Percentiles rank a stretch among this genome's conserved stretches.
Conservation (phyloP, 2,329 filamentous ascomycete genomes). For the Gaeumannomyces tritici region DNA sequence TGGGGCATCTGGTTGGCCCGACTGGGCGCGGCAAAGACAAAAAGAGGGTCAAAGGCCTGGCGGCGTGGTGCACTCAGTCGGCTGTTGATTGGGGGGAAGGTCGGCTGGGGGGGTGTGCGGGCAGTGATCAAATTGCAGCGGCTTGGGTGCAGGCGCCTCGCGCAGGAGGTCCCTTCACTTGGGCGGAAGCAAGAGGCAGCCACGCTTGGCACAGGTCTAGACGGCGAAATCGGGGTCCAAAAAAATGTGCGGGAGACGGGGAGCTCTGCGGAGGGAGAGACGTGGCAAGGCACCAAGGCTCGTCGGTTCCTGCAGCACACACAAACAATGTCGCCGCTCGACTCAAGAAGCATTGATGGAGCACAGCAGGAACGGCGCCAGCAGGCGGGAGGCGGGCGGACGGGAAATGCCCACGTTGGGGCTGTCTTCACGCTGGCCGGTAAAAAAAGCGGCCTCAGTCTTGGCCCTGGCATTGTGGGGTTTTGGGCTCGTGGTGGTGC, state of each 20-base stretch:
- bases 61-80: not conserved
- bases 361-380: not conserved
- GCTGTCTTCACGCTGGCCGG: not conserved
- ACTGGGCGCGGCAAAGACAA: constrained; percentile 2
- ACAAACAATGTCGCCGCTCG: not conserved
- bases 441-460: not conserved
- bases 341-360: not conserved
- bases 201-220: not conserved
- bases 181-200: not conserved
- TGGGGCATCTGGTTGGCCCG: constrained; percentile 2
- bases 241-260: too few relatives aligned
- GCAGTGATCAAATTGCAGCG: not conserved
- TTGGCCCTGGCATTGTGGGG: not conserved
- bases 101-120: not conserved
- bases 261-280: not conserved
- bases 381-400: not conserved
- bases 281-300: not conserved
- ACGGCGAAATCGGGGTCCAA: not conserved
- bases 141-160: too few relatives aligned
- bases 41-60: not conserved
- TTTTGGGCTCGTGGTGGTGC: not conserved
- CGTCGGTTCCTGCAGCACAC: not conserved
- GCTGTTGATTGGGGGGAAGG: not conserved
- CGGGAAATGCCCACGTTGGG: not conserved
- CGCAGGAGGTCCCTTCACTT: not conserved